Percentiles rank a stretch among this genome's conserved stretches.
phyloP scores from a whole-genome alignment of 2,329 filamentous ascomycete species.

The Zopfia rhizophila region DNA sequence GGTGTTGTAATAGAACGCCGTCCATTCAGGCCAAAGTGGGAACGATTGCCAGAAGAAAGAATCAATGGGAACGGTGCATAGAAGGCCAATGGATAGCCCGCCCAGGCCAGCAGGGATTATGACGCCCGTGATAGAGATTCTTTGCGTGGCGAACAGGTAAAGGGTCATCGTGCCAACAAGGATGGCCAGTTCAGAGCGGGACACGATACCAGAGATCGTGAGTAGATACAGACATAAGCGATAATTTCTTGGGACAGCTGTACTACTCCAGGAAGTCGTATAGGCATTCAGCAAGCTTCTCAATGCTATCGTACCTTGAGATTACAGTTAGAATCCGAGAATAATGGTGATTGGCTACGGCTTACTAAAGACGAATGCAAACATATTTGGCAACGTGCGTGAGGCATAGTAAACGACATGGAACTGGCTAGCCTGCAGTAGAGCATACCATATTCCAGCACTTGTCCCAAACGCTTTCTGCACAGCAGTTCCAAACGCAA shows the following conservation, averaged over 20 bases:
- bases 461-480: slow-evolving; percentile 73
- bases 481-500: slow-evolving; percentile 73
- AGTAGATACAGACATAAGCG: slow-evolving; percentile 77
- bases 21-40: slow-evolving; percentile 87
- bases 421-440: slow-evolving; percentile 86
- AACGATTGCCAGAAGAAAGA: slow-evolving; percentile 91
- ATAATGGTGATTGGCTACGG: slow-evolving; percentile 23
- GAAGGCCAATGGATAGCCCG: slow-evolving; percentile 73
- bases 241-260: slow-evolving; percentile 59
- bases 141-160: slow-evolving; percentile 68
- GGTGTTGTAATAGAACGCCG: slow-evolving; percentile 91
- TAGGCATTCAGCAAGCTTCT: slow-evolving; percentile 62
- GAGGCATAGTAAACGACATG: slow-evolving; percentile 94
- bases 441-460: slow-evolving; percentile 80
- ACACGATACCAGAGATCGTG: slow-evolving; percentile 82
- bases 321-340: slow-evolving; percentile 1
- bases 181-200: slow-evolving; percentile 88
- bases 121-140: slow-evolving; percentile 63
- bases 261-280: slow-evolving; percentile 46
- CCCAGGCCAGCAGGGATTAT: slow-evolving; percentile 74
- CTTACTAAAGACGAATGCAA: slow-evolving; percentile 87
- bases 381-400: slow-evolving; percentile 93
- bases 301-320: slow-evolving; percentile 72
- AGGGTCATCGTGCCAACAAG: slow-evolving; percentile 75
- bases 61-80: slow-evolving; percentile 79